Base-by-base conservation (phyloP, 176 grass and related monocot genomes). In the Zoysia japonica region DNA sequence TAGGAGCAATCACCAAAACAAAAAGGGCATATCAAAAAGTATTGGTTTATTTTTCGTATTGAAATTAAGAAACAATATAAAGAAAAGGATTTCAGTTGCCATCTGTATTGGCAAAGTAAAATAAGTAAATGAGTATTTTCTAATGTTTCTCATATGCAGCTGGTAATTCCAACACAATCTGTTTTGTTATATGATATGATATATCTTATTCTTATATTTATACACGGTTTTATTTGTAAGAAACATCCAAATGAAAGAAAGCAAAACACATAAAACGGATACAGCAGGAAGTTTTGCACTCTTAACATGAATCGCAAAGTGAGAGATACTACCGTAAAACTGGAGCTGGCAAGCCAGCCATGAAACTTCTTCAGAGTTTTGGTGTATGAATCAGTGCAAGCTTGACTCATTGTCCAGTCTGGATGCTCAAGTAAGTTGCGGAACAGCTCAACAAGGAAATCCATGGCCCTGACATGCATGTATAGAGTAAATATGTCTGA, bases 361-460 rank as follows among this genome's bases (percentile, higher is more conserved):
- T 97, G 94, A 86, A 86, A 97, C 80, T 97, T 97, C 80, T 97
- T 97, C 68, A 97, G 66, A 67, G 94, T 97, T 86, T 97, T 97
- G 78, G 82, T 47, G 77, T 97, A 97, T 62, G 94, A 92, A 87
- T 94, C 87, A 47, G 89, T 97, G 83, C 94, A 94, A 66, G 85
- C 89, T 85, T 97, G 87, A 61, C 85, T 87, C 91, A 97, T 97
- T 69, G 74, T 69, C 94, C 94, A 97, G 76, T 90, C 91, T 20
- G 74, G 77, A 87, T 97, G 91, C 65, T 90, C 89, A 76, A 94
- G 85, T n/a, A 97, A 80, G 81, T 92, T 94, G 52, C 86, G 88
- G 78, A 97, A 97, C 53, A 97, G 65, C 70, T 88, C 94, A 71
- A 97, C 91, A 87, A 97, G 84, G 83, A 92, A 97, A 78, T 97